Conservation (phyloP, 805 yeast species). For the Candida multigemmis region DNA sequence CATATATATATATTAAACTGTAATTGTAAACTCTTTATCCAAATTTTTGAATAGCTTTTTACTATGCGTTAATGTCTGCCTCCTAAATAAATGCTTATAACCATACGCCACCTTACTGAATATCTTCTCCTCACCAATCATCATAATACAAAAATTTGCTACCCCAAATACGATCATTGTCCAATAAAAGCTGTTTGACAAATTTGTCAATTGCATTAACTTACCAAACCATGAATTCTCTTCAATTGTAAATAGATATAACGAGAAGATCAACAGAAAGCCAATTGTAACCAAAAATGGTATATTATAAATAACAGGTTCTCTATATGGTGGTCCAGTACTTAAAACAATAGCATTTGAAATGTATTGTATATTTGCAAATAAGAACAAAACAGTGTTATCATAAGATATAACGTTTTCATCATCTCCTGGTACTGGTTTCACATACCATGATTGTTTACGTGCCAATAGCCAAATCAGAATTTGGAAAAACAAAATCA, state of each 20-base stretch:
- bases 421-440: conserved; percentile 70
- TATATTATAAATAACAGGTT: conserved; percentile 53
- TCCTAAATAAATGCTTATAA: conserved; percentile 25
- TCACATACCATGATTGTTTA: conserved; percentile 62
- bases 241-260: conserved; percentile 44
- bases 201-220: conserved; percentile 67
- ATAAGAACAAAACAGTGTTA: conserved; percentile 76
- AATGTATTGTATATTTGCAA: conserved; percentile 84
- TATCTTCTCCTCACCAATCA: conserved; percentile 34
- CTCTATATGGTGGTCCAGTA: conserved; percentile 89
- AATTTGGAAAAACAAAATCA: conserved; percentile 59
- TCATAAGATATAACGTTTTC: conserved; percentile 80
- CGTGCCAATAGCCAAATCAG: conserved; percentile 56
- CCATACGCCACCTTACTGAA: conserved; percentile 31
- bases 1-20: too few species aligned
- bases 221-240: conserved; percentile 49
- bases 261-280: conserved; percentile 40
- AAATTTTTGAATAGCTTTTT: conserved; percentile 34
- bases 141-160: conserved; percentile 41
- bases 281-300: conserved; percentile 65
- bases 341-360: conserved; percentile 76
- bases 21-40: conserved; percentile 6
- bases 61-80: conserved; percentile 14
- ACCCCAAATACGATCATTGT: conserved; percentile 38
- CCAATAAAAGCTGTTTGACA: conserved; percentile 41